Conservation (phyloP, 257 asterid species). For the Solanum chiquidenum region DNA sequence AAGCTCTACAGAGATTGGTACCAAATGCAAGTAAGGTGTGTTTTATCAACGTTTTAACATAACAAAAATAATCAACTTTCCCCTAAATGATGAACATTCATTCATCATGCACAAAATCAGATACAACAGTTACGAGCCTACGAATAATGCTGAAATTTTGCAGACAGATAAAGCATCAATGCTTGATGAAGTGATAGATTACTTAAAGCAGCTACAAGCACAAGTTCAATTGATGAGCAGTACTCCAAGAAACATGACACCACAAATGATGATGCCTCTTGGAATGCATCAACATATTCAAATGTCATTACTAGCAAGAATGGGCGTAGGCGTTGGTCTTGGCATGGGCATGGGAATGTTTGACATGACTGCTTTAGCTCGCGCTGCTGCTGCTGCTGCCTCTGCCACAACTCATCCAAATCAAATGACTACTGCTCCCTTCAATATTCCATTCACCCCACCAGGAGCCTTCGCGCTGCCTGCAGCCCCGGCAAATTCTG, state of each 20-base stretch:
- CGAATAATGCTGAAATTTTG: background rate
- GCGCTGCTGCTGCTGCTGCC: conserved; percentile 11
- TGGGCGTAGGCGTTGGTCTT: conserved; percentile 35
- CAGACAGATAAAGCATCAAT: conserved; percentile 80
- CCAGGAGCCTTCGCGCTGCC: conserved; percentile 28
- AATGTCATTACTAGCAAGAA: conserved; percentile 50
- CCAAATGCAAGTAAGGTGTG: conserved; percentile 73
- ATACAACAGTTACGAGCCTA: background rate
- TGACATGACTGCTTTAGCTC: conserved; percentile 23
- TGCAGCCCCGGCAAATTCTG: background rate
- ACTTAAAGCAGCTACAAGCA: conserved; percentile 56
- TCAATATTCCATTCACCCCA: conserved; percentile 22
- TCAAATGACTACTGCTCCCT: background rate
- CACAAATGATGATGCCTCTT: conserved; percentile 45
- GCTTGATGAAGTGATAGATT: conserved; percentile 63
- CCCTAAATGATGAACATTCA: background rate
- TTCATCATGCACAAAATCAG: background rate
- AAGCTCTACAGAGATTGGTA: conserved; percentile 65
- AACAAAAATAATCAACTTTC: background rate
- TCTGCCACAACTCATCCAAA: conserved; percentile 12
- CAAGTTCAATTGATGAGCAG: conserved; percentile 53
- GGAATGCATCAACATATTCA: conserved; percentile 58
- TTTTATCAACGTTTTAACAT: background rate
- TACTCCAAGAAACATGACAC: conserved; percentile 24
- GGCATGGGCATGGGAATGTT: conserved; percentile 35